Conservation (phyloP, 352 stramenopile species). For the Phytopythium mirpurense region DNA sequence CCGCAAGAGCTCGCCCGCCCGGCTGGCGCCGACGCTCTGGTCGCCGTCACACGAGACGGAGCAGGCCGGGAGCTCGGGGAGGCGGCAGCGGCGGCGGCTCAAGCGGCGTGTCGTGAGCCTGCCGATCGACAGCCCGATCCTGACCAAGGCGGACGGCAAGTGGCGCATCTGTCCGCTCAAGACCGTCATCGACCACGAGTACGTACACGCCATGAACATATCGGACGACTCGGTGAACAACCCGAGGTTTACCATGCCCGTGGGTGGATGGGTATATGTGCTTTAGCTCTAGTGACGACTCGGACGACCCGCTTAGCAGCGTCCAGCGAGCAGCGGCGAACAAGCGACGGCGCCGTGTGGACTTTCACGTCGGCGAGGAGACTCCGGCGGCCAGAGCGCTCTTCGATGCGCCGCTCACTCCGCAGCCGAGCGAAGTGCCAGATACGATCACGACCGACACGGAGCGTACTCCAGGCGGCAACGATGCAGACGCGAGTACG, state of each 20-base stretch:
- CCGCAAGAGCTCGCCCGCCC: neutral
- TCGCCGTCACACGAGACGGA: neutral
- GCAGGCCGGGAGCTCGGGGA: no score
- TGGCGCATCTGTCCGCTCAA: neutral
- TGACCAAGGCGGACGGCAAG: neutral
- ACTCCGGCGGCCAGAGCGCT: no score
- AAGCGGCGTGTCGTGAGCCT: neutral
- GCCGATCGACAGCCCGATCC: neutral
- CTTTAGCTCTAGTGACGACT: neutral
- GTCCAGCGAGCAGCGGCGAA: neutral
- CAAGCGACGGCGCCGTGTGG: neutral
- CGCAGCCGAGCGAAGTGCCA: no score
- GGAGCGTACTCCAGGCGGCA: neutral
- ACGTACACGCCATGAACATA: no score
- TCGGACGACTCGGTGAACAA: no score
- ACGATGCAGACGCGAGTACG: neutral
- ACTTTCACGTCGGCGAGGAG: neutral
- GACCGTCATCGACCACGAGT: neutral
- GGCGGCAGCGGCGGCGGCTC: neutral
- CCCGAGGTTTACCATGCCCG: no score
- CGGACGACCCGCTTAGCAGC: neutral
- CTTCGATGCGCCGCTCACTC: no score
- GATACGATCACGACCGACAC: neutral
- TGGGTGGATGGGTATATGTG: no score
- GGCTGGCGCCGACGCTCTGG: neutral